phyloP scores from a whole-genome alignment of 805 yeast genomes.

The Tetrapisispora iriomotensis region DNA sequence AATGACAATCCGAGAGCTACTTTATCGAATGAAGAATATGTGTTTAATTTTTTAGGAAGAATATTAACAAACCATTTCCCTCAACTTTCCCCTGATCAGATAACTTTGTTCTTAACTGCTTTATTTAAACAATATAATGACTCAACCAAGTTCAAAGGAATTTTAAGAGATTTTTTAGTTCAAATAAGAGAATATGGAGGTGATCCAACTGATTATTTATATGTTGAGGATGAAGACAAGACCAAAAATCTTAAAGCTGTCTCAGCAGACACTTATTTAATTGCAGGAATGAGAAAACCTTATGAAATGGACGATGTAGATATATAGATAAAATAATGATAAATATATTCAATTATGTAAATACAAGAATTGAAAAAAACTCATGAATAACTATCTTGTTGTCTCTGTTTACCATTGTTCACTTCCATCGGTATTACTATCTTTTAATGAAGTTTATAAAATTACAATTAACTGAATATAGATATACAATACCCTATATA shows the following conservation, averaged over 20 bases:
- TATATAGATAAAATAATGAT: no score
- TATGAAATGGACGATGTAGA: background rate
- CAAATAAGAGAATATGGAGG: conserved; percentile 93
- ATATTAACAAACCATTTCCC: conserved; percentile 77
- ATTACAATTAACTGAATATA: background rate
- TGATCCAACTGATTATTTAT: conserved; percentile 82
- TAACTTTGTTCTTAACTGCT: conserved; percentile 65
- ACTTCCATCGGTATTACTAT: no score
- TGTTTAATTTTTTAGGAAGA: conserved; percentile 65
- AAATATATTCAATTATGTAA: no score
- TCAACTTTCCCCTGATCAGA: conserved; percentile 69
- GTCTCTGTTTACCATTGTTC: no score
- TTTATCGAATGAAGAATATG: conserved; percentile 52
- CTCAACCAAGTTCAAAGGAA: conserved; percentile 59
- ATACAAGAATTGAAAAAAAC: no score
- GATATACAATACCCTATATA: no score
- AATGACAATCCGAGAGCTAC: conserved; percentile 74
- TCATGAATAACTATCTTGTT: no score
- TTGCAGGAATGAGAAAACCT: background rate
- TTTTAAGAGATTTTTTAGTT: conserved; percentile 83
- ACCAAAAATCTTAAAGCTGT: conserved; percentile 30
- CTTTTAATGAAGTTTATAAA: background rate
- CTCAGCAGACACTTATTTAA: background rate
- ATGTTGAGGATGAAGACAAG: conserved; percentile 82
- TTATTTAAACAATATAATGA: conserved; percentile 60